Base-by-base conservation (phyloP, 352 stramenopile species). In the Hyaloperonospora arabidopsidis region DNA sequence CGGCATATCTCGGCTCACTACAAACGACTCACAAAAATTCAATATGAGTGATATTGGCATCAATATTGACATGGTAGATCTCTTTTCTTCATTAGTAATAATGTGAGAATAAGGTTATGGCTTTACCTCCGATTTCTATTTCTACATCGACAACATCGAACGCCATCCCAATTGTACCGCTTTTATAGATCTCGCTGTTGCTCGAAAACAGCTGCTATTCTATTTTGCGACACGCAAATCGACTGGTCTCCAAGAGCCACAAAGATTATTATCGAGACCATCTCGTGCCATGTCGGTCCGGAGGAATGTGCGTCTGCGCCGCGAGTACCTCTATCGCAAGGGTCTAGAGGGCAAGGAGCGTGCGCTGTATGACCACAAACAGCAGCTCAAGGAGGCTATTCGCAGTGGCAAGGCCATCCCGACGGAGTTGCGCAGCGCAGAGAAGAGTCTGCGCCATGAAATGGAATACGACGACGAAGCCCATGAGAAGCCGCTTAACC, bases 301-400 rank as follows among this genome's bases (percentile, higher is more conserved):
- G 46, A 74, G 97, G 41, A 96, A 99, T 59, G 95, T 98, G 40
- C 94, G 97, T 68, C 75, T 99, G 22, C 95, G 97, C 43, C 95
- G 97, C 61, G 97, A 99, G 74, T 99, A 99, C 68, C 76, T 99
- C 55, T 99, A 99, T 72, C 86, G 95, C 68, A 99, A 99, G 84
- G 92, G 86, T 7, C 80, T 99, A 17, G 95, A 99, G 58, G 91
- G 93, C 57, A 92, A 96, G 61, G 90, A 99, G 69, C 88, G 89
- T 36, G 78, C 87, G 15, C 72, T 92, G 51, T 98, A 99, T 64
- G 96, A 99, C 66, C 87, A 97, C 74, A 99, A 99, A 79, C 83
- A 89, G 52, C 79, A 96, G 59, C 84, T 99, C 17, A 95, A 97
- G 52, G 84, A 98, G 59, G 96, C 96, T 38, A 83, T 95, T 19